Base-by-base conservation (phyloP, 495 filamentous ascomycete species). In the Penicillium argentinense region DNA sequence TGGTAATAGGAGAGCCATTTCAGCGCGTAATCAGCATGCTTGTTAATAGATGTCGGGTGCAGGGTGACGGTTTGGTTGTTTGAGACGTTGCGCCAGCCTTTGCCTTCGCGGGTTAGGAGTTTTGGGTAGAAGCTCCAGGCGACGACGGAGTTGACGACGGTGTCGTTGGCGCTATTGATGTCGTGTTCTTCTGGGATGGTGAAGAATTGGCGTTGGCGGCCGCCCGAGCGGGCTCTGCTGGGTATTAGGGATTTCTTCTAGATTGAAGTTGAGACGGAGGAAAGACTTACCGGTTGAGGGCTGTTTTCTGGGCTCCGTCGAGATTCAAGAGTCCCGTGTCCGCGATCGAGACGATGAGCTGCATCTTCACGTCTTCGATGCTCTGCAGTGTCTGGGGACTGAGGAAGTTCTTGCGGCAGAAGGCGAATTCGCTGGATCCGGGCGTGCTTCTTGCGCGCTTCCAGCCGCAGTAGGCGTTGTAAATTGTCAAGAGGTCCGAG, bases 41-140 rank as follows among this genome's bases (percentile, higher is more conserved):
- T 88, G 63, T 95, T 96, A 38, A 97, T 87, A 0, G 89, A 93
- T 11, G 81, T 86, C 1, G 89, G 88, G 58, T 93, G 88, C 7
- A 97, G 62, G 40, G 79, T 86, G 45, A 97, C 89, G 30, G 76
- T 75, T 59, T 97, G 91, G 66, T 91, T 95, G 63, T 96, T 97
- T 16, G 85, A 78, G 17, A 95, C 79, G 47, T 96, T 97, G 32
- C 89, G 81, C 79, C 91, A 89, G 13, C 89, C 89, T 67, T 90
- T 95, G 27, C 88, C 89, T 40, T 97, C 91, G 41, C 84, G 83
- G 7, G 83, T 79, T 7, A 97, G 73, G 2, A 98, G 81, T 56
- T 96, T 97, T 2, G 93, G 93, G 56, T 98, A 96, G 73, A 98
- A 96, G 39, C 87, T 88, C 79, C 86, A 92, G 0, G 90, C 87